These are phyloP conservation scores for Akanthomyces uredinophilus DNA, from an alignment of 2,329 filamentous ascomycete genomes.

Conservation along the genomic window DNA sequence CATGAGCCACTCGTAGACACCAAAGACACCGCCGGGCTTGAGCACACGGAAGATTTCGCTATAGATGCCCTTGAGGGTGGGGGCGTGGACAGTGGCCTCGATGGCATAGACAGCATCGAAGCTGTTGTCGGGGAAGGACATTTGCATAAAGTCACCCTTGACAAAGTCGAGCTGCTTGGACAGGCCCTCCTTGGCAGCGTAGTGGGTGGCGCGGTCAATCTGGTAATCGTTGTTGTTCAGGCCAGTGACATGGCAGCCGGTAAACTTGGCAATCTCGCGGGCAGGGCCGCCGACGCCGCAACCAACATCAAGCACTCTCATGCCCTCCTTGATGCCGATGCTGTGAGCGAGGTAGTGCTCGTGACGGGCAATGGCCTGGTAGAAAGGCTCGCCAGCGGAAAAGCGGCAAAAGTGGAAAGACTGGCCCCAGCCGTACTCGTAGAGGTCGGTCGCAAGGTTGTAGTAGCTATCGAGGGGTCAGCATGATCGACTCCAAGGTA, in stretches of 20 bases:
- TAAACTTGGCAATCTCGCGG: constrained; percentile 93
- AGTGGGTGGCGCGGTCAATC: constrained; percentile 85
- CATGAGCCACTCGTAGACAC: constrained; percentile 97
- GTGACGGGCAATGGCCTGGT: constrained; percentile 88
- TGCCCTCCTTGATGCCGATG: constrained; percentile 79
- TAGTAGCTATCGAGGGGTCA: constrained; percentile 62
- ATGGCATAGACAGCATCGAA: constrained; percentile 95
- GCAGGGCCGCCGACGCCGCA: constrained; percentile 96
- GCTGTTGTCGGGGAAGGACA: constrained; percentile 80
- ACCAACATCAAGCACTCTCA: constrained; percentile 91
- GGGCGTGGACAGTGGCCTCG: constrained; percentile 89
- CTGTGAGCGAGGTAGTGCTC: constrained; percentile 94
- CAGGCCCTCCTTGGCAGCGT: constrained; percentile 77
- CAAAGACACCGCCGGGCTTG: constrained; percentile 90
- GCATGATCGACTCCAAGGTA: constrained; percentile 13
- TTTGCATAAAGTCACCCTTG: constrained; percentile 83
- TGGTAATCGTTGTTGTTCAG: constrained; percentile 73
- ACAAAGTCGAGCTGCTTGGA: constrained; percentile 75
- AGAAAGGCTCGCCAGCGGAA: constrained; percentile 78
- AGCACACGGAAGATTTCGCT: constrained; percentile 84
- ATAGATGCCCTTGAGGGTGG: constrained; percentile 81
- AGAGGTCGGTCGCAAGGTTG: constrained; percentile 91
- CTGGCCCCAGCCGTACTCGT: constrained; percentile 95
- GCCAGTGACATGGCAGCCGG: constrained; percentile 80
- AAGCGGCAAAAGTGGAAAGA: constrained; percentile 98